phyloP scores from a whole-genome alignment of 768 basidiomycete genomes.

The Russula olivacea region DNA sequence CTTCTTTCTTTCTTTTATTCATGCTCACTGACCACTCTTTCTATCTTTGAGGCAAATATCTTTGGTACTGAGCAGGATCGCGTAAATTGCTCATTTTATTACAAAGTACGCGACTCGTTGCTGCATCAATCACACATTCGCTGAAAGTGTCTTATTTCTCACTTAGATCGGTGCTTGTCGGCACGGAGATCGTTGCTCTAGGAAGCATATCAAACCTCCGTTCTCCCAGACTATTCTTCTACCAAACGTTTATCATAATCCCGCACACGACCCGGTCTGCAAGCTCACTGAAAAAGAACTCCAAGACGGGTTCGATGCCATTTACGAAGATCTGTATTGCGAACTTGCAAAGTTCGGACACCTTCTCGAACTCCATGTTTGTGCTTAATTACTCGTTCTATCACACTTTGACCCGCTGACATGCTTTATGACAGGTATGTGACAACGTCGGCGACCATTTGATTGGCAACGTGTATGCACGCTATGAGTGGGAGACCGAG shows the following conservation, averaged over 20 bases:
- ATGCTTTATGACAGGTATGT: slow-evolving; percentile 55
- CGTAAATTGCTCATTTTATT: slow-evolving; percentile 99
- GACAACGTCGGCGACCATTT: slow-evolving; percentile 99
- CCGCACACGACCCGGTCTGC: slow-evolving; percentile 87
- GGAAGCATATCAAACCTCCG: slow-evolving; percentile 96
- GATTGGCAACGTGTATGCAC: slow-evolving; percentile 95
- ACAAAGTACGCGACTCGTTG: slow-evolving; percentile 56
- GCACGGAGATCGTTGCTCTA: slow-evolving; percentile 96
- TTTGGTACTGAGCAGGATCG: slow-evolving; percentile 93
- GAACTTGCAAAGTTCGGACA: slow-evolving; percentile 94
- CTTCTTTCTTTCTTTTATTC: background rate
- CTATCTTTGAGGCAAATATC: slow-evolving; percentile 68
- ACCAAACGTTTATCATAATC: slow-evolving; percentile 98
- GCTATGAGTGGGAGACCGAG: slow-evolving; percentile 98
- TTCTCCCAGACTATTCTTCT: slow-evolving; percentile 96
- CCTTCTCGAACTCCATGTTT: slow-evolving; percentile 88
- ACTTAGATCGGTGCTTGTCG: slow-evolving; percentile 92
- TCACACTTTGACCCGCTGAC: background rate
- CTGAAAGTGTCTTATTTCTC: slow-evolving; percentile 19
- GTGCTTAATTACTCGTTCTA: slow-evolving; percentile 29
- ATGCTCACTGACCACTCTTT: background rate
- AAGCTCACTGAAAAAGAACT: slow-evolving; percentile 82
- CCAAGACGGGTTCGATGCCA: slow-evolving; percentile 87
- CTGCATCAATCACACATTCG: background rate
- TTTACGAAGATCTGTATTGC: slow-evolving; percentile 94